Conservation (phyloP, 257 asterid species). For the Hygrophila difformis region DNA sequence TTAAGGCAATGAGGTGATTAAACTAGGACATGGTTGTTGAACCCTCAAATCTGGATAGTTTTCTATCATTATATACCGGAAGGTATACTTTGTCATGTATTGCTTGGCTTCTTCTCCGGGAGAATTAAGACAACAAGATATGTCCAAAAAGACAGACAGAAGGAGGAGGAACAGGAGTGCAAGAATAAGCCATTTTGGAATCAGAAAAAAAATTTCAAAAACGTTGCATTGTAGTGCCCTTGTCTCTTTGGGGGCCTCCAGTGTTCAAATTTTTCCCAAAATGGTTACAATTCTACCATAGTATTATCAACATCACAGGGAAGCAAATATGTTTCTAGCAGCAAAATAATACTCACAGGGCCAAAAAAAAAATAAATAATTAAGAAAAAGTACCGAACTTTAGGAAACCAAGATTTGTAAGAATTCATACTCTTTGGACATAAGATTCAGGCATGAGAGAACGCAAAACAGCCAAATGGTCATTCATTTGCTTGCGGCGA, state of each 20-base stretch:
- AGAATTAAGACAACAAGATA: slow-evolving; percentile 33
- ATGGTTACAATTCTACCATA: no score
- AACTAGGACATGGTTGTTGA: not conserved
- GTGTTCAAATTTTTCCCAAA: no score
- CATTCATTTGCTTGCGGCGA: slow-evolving; percentile 88
- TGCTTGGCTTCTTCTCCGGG: slow-evolving; percentile 29
- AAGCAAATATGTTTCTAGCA: no score
- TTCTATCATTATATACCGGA: slow-evolving; percentile 4
- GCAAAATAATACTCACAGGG: no score
- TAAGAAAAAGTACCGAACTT: no score
- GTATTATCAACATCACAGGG: no score
- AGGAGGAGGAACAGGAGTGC: not conserved
- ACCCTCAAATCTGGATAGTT: not conserved
- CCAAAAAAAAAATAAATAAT: no score
- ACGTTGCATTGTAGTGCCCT: slow-evolving; percentile 11
- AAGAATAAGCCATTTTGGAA: no score
- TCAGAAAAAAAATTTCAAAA: not conserved
- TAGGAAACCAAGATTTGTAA: no score
- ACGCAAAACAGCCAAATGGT: slow-evolving; percentile 80
- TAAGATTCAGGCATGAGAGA: slow-evolving; percentile 96
- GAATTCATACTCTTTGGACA: slow-evolving; percentile 65
- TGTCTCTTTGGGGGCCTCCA: not conserved
- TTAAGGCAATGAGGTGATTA: not conserved
- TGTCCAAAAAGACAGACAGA: slow-evolving; percentile 24
- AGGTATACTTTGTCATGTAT: slow-evolving; percentile 26